Conservation (phyloP, 1,284 basidiomycete species). For the Coniferiporia weirii region DNA sequence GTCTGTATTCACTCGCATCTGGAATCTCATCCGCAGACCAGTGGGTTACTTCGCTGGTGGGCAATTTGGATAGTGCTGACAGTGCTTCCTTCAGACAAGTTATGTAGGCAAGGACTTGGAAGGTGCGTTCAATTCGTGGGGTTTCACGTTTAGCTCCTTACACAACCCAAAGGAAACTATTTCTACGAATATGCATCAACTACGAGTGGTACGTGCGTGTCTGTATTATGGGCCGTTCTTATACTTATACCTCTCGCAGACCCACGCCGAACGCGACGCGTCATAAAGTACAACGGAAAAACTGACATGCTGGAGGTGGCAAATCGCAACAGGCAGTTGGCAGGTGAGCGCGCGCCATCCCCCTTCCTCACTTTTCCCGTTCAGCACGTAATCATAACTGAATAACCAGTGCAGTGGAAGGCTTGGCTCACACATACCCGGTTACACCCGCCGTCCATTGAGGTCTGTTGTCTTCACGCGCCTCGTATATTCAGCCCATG, state of each 20-base stretch:
- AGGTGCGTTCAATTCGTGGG: slow-evolving; percentile 2
- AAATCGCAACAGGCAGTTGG: slow-evolving; percentile 9
- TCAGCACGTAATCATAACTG: slow-evolving; percentile 1
- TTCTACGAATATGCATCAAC: slow-evolving; percentile 22
- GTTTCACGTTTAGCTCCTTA: not conserved
- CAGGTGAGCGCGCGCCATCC: slow-evolving; percentile 14
- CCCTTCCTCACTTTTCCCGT: slow-evolving; percentile 3
- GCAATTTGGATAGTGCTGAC: not conserved
- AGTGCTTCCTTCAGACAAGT: slow-evolving; percentile 9
- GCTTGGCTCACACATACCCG: slow-evolving; percentile 28
- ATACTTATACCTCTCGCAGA: slow-evolving; percentile 5
- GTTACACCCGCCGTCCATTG: slow-evolving; percentile 22
- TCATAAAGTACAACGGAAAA: slow-evolving; percentile 21
- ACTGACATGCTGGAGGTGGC: slow-evolving; percentile 20
- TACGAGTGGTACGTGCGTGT: slow-evolving; percentile 15
- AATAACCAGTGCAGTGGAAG: slow-evolving; percentile 25
- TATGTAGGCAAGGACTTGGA: slow-evolving; percentile 18
- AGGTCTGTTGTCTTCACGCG: slow-evolving; percentile 17
- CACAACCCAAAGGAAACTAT: slow-evolving; percentile 19
- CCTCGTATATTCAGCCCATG: not conserved
- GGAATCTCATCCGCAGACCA: slow-evolving; percentile 17
- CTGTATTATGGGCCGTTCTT: not conserved
- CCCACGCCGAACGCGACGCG: slow-evolving; percentile 18
- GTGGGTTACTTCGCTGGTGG: slow-evolving; percentile 1
- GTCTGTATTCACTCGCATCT: slow-evolving; percentile 14